Evolutionary conservation across 495 filamentous ascomycete genomes (phyloP).

Genomic region (Xylaria intraflava): DNA sequence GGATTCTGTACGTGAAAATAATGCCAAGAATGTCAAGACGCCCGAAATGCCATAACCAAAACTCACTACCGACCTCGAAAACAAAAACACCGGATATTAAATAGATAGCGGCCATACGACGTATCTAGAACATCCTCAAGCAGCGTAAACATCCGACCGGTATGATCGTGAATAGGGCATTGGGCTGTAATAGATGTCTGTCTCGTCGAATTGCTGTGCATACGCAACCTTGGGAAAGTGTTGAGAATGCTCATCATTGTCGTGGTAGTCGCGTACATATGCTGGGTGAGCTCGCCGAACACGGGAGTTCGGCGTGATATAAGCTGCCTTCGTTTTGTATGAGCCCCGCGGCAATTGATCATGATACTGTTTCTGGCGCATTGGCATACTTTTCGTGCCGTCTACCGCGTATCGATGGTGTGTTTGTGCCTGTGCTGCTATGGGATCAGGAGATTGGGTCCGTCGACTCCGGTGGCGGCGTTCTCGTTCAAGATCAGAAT

Average conservation of each 20-base stretch:
- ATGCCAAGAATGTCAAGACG: constrained; percentile 7
- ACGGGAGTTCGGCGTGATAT: constrained; percentile 17
- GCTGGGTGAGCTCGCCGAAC: constrained; percentile 7
- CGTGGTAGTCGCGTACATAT: constrained; percentile 14
- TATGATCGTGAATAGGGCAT: constrained; percentile 8
- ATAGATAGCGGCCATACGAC: constrained; percentile 1
- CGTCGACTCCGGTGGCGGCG: constrained; percentile 19
- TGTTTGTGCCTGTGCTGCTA: constrained; percentile 1
- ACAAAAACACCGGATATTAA: constrained; percentile 11
- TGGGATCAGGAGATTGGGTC: constrained; percentile 21
- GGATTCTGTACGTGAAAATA: constrained; percentile 16
- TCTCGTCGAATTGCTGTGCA: constrained; percentile 11
- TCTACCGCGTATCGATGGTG: constrained; percentile 17
- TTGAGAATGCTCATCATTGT: constrained; percentile 9
- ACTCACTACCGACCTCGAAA: background rate
- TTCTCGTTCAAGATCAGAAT: constrained; percentile 22
- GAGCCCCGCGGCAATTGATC: constrained; percentile 12
- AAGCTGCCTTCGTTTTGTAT: constrained; percentile 15
- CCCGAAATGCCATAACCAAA: constrained; percentile 19
- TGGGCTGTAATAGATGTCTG: constrained; percentile 14
- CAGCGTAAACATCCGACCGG: background rate
- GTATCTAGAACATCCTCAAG: background rate
- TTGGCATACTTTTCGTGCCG: constrained; percentile 10
- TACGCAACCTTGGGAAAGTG: constrained; percentile 19
- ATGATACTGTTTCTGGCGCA: constrained; percentile 14